A percentile compares a stretch with the other conserved stretches of the same genome.
phyloP scores from a whole-genome alignment of 305 asterid genomes.

The Fraxinus paxiana region DNA sequence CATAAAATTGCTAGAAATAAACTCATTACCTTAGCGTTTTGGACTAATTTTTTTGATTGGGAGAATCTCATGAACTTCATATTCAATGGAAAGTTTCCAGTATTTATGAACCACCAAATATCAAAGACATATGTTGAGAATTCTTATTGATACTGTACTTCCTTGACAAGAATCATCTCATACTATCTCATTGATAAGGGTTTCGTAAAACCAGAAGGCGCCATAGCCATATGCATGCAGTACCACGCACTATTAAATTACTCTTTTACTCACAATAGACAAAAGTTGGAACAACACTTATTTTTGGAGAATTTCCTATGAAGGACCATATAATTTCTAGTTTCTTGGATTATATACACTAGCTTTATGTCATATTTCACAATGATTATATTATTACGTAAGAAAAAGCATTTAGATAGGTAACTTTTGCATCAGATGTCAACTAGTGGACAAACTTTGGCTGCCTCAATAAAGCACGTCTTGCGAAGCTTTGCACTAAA shows the following conservation, averaged over 20 bases:
- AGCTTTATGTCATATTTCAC: constrained; percentile 17
- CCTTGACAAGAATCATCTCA: neutral
- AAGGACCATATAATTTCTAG: constrained; percentile 31
- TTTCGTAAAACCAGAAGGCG: neutral
- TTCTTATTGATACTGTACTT: neutral
- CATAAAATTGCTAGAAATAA: neutral
- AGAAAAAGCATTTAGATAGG: neutral
- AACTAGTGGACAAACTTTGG: constrained; percentile 20
- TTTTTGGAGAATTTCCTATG: constrained; percentile 18
- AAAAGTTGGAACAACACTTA: neutral
- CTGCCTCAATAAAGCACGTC: constrained; percentile 25
- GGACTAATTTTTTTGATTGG: neutral
- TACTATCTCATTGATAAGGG: neutral
- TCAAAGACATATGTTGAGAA: neutral
- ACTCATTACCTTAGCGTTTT: neutral
- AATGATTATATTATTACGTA: neutral
- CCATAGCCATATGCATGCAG: neutral
- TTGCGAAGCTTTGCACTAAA: neutral
- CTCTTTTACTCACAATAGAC: neutral
- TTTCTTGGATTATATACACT: constrained; percentile 28
- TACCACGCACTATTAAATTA: neutral
- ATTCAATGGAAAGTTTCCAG: neutral
- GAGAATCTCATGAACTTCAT: neutral
- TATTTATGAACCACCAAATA: neutral
- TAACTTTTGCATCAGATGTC: constrained; percentile 12